A percentile compares a stretch with the other conserved stretches of the same genome.
These are phyloP conservation scores for Aspergillus piperis DNA, from an alignment of 2,329 filamentous ascomycete species.

Conservation along the genomic window DNA sequence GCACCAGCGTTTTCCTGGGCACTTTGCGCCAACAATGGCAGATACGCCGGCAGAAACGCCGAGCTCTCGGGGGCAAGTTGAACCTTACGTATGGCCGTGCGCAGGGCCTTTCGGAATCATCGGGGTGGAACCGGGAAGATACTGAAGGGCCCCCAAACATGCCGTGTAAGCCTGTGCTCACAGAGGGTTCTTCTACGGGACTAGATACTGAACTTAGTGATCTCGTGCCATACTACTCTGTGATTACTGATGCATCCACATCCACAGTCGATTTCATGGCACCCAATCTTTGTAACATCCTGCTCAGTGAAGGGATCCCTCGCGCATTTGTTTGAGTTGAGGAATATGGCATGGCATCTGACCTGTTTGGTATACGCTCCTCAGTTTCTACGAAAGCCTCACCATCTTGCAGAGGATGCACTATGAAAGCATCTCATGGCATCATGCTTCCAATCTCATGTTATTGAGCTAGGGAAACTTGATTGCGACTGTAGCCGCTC, in stretches of 20 bases:
- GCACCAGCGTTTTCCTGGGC: conserved; percentile 42
- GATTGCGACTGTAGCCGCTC: too few species aligned
- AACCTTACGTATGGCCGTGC: conserved; percentile 13
- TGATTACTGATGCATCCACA: not conserved
- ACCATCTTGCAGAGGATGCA: too few species aligned
- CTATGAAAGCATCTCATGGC: too few species aligned
- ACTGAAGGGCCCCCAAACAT: too few species aligned
- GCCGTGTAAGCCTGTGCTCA: too few species aligned
- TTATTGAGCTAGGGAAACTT: too few species aligned
- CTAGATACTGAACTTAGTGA: not conserved
- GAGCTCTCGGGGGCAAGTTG: not conserved
- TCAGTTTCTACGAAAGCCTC: too few species aligned
- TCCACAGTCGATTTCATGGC: conserved; percentile 4
- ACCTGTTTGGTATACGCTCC: too few species aligned
- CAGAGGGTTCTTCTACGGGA: not conserved
- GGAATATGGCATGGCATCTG: too few species aligned
- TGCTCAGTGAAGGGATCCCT: conserved; percentile 10
- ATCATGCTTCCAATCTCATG: too few species aligned
- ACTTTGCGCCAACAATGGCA: conserved; percentile 44
- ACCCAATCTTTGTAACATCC: conserved; percentile 10
- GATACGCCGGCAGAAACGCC: conserved; percentile 28
- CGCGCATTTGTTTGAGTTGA: not conserved
- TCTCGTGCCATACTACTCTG: not conserved
- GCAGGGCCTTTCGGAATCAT: conserved; percentile 20
- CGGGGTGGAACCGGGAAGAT: not conserved